Evolutionary conservation across 2,329 filamentous ascomycete genomes (phyloP).

Genomic region (Blastomyces silverae): DNA sequence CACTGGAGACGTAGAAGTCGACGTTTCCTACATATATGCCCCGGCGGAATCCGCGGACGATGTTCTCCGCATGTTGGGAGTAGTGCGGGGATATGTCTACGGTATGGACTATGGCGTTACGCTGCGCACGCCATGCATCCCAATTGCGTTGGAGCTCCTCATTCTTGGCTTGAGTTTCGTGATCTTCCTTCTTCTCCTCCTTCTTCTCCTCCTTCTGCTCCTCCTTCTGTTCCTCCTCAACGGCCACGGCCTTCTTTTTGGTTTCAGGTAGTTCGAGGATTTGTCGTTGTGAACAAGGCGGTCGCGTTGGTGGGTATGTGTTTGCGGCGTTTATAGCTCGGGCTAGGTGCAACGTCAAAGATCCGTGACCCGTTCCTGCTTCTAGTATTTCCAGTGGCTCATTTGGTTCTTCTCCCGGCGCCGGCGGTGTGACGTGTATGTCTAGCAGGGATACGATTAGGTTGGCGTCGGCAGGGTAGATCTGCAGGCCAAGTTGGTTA

Average conservation of each 20-base stretch:
- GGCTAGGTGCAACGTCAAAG: slow-evolving; percentile 66
- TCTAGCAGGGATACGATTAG: slow-evolving; percentile 71
- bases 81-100: slow-evolving; percentile 60
- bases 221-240: slow-evolving; percentile 22
- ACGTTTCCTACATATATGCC: slow-evolving; percentile 64
- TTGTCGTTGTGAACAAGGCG: slow-evolving; percentile 31
- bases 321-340: slow-evolving; percentile 71
- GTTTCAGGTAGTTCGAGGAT: slow-evolving; percentile 22
- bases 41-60: slow-evolving; percentile 60
- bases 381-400: slow-evolving; percentile 67
- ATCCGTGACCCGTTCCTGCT: slow-evolving; percentile 78
- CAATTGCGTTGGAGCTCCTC: slow-evolving; percentile 33
- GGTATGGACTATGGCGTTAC: slow-evolving; percentile 66
- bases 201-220: slow-evolving; percentile 21
- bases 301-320: slow-evolving; percentile 44
- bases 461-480: slow-evolving; percentile 68
- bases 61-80: slow-evolving; percentile 56
- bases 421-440: slow-evolving; percentile 52
- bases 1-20: slow-evolving; percentile 65
- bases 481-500: slow-evolving; percentile 38
- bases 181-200: slow-evolving; percentile 24
- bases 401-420: slow-evolving; percentile 25
- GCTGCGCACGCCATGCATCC: slow-evolving; percentile 44
- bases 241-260: slow-evolving; percentile 24
- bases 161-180: slow-evolving; percentile 19